A percentile compares a stretch with the other conserved stretches of the same genome.
Conservation (phyloP, 192 early-diverging fungal species). For the Umbelopsis isabellina region DNA sequence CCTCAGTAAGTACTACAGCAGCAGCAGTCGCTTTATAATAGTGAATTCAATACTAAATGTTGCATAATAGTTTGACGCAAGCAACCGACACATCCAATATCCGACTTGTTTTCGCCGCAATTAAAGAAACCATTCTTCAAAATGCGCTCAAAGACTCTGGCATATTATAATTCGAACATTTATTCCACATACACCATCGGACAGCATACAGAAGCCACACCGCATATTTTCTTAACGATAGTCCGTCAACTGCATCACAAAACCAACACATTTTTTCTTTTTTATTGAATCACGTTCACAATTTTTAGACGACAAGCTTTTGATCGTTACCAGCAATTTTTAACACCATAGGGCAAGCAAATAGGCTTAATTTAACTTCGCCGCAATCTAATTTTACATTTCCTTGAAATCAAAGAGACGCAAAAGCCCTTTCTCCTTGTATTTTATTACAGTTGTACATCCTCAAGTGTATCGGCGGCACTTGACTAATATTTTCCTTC, state of each 20-base stretch:
- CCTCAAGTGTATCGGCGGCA: constrained; percentile 19
- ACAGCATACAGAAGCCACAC: neutral
- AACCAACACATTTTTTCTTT: neutral
- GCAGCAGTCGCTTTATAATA: no score
- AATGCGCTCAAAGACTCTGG: constrained; percentile 79
- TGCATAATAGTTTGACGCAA: constrained; percentile 70
- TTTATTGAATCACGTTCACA: neutral
- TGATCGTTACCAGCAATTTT: neutral
- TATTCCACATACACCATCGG: neutral
- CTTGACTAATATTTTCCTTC: neutral
- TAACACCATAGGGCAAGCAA: neutral
- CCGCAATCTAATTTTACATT: constrained; percentile 15
- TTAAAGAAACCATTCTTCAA: constrained; percentile 88
- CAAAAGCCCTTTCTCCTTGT: neutral
- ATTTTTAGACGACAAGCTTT: neutral
- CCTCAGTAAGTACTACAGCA: constrained; percentile 60
- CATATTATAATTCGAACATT: constrained; percentile 41
- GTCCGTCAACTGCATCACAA: constrained; percentile 15
- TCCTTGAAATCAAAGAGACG: neutral
- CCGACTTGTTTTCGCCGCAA: constrained; percentile 85
- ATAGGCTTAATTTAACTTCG: neutral
- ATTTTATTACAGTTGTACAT: neutral
- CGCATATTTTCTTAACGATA: neutral
- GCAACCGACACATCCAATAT: constrained; percentile 92
- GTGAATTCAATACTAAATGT: no score